Evolutionary conservation across 176 grass and related monocot species (phyloP).

Genomic region (Triticum dicoccoides): DNA sequence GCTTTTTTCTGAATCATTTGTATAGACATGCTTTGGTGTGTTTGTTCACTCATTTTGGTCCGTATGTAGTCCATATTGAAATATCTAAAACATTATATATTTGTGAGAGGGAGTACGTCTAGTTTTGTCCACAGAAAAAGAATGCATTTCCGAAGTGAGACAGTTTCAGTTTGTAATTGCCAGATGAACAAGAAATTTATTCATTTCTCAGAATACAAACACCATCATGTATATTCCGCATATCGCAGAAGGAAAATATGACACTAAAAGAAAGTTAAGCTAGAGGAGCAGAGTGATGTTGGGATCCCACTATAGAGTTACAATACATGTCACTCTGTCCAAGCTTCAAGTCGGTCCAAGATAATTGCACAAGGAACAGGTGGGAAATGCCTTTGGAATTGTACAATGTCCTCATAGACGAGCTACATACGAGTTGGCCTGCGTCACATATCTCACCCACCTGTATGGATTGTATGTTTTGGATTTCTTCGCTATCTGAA

Average conservation of each 20-base stretch:
- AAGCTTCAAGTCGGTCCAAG: neutral
- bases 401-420: slow-evolving; percentile 56
- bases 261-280: neutral
- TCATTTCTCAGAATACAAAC: slow-evolving; percentile 9
- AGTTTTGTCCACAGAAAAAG: no score
- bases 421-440: slow-evolving; percentile 94
- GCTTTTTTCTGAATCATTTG: no score
- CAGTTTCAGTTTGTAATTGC: neutral
- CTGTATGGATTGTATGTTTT: slow-evolving; percentile 94
- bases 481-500: slow-evolving; percentile 97
- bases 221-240: neutral
- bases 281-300: slow-evolving; percentile 1
- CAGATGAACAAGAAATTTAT: slow-evolving; percentile 13
- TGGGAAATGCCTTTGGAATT: neutral
- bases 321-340: slow-evolving; percentile 24
- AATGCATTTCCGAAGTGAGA: neutral
- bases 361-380: slow-evolving; percentile 4
- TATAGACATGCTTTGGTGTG: no score
- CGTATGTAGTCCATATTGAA: no score
- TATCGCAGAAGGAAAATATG: neutral
- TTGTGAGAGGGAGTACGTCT: no score
- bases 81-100: no score
- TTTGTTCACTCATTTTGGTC: no score
- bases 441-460: slow-evolving; percentile 97
- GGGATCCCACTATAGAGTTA: slow-evolving; percentile 33